Base-by-base conservation (phyloP, 2,329 filamentous ascomycete species). In the Stachybotrys elegans region DNA sequence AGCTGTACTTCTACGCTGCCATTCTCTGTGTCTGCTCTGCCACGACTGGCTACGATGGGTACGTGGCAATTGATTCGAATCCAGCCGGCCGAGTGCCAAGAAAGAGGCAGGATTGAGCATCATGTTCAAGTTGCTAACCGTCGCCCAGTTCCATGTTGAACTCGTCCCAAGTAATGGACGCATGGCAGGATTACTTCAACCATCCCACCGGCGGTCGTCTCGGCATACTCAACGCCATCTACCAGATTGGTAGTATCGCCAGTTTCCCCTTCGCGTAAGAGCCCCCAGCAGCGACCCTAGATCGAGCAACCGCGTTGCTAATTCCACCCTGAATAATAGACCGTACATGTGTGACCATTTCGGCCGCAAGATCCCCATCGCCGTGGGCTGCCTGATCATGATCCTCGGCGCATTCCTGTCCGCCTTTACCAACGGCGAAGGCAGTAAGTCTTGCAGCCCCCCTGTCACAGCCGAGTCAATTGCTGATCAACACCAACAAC, bases 41-140 rank as follows among this genome's bases (percentile, higher is more conserved):
- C 13, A 78, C 76, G 27, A 79, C 75, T 29, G 71, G 73, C 54
- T 76, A 77, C 58, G 72, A 78, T 70, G 72, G 71, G 73, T 76
- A 63, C 22, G 38, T 27, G 29, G n/a, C n/a, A n/a, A n/a, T n/a
- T n/a, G n/a, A n/a, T n/a, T n/a, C n/a, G n/a, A n/a, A n/a, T n/a
- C n/a, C n/a, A n/a, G n/a, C n/a, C n/a, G n/a, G n/a, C n/a, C n/a
- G n/a, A n/a, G n/a, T n/a, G n/a, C n/a, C n/a, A n/a, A n/a, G n/a
- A n/a, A n/a, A n/a, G n/a, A n/a, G n/a, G n/a, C n/a, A n/a, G n/a
- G n/a, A n/a, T n/a, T n/a, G n/a, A n/a, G n/a, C n/a, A n/a, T n/a
- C n/a, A n/a, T n/a, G n/a, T n/a, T n/a, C n/a, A n/a, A n/a, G n/a
- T n/a, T n/a, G n/a, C n/a, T n/a, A n/a, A n/a, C n/a, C n/a, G n/a